Conservation (phyloP, 331 rosid genomes). For the Acacia concinna region DNA sequence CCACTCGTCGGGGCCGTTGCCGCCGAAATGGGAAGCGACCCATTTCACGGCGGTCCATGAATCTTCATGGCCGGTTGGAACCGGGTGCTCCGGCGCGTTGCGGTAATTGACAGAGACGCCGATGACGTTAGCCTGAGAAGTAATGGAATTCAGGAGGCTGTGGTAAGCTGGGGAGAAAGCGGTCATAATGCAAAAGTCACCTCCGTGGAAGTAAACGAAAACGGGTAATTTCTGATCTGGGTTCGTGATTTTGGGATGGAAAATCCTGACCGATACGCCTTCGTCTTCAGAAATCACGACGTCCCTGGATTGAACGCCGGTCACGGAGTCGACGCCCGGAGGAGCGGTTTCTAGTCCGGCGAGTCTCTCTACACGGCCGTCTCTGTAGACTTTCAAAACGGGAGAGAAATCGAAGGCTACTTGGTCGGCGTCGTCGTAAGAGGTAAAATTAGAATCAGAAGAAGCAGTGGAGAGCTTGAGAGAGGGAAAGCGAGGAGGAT, state of each 20-base stretch:
- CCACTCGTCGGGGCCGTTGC: constrained; percentile 42
- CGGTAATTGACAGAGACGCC: constrained; percentile 41
- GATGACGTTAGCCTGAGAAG: constrained; percentile 12
- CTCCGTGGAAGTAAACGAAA: constrained; percentile 38
- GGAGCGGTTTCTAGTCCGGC: constrained; percentile 23
- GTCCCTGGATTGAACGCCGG: constrained; percentile 39
- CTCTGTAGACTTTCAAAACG: constrained; percentile 47
- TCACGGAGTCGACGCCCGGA: constrained; percentile 25
- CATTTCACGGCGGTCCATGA: constrained; percentile 37
- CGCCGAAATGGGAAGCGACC: constrained; percentile 31
- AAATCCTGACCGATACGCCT: constrained; percentile 33
- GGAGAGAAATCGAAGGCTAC: constrained; percentile 47
- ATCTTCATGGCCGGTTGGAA: constrained; percentile 32
- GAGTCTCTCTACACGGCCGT: constrained; percentile 32
- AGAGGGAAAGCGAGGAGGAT: not conserved
- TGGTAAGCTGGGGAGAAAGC: constrained; percentile 35
- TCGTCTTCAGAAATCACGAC: constrained; percentile 34
- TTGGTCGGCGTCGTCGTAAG: constrained; percentile 24
- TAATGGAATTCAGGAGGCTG: constrained; percentile 23
- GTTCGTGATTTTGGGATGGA: constrained; percentile 27
- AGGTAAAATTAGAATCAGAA: not conserved
- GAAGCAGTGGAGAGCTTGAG: not conserved
- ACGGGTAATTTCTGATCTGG: constrained; percentile 37
- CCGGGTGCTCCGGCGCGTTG: constrained; percentile 45
- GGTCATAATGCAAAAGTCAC: constrained; percentile 35